Evolutionary conservation across 1,139 yeast species (phyloP).

Genomic region (Debaryomyces udenii): DNA sequence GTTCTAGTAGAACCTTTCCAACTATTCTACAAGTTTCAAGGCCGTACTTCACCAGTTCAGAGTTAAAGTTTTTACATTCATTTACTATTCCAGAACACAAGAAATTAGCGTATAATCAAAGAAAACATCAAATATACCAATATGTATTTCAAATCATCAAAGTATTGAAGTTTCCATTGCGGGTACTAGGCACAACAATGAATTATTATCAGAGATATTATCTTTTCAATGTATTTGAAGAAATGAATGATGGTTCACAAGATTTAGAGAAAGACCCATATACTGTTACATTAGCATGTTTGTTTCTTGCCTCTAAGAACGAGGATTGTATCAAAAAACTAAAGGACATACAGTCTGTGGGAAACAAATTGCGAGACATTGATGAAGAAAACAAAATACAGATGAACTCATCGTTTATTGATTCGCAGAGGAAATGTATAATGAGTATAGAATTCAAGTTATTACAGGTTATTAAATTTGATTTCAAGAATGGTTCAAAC

Average conservation of each 20-base stretch:
- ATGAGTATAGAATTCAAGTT: constrained; percentile 68
- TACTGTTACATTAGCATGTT: constrained; percentile 70
- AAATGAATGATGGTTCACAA: constrained; percentile 21
- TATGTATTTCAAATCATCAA: constrained; percentile 57
- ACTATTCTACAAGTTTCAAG: constrained; percentile 55
- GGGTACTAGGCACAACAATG: constrained; percentile 69
- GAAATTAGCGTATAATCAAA: constrained; percentile 50
- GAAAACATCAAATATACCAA: constrained; percentile 57
- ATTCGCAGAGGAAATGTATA: constrained; percentile 54
- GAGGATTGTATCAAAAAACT: constrained; percentile 89
- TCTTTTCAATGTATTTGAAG: constrained; percentile 62
- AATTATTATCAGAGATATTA: constrained; percentile 73
- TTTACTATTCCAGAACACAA: constrained; percentile 54
- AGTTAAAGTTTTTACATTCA: constrained; percentile 55
- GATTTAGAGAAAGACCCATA: constrained; percentile 42
- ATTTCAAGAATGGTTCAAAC: constrained; percentile 59
- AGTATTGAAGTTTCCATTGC: constrained; percentile 62
- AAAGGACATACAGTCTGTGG: constrained; percentile 55
- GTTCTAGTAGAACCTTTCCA: constrained; percentile 17
- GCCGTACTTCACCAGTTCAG: constrained; percentile 63
- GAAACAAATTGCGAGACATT: constrained; percentile 43
- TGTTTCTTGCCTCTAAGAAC: constrained; percentile 80
- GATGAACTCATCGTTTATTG: constrained; percentile 34
- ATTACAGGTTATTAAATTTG: constrained; percentile 74
- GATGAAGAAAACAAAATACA: constrained; percentile 28